These are phyloP conservation scores for Pleurotus giganteus DNA, from an alignment of 768 basidiomycete genomes.

Conservation along the genomic window DNA sequence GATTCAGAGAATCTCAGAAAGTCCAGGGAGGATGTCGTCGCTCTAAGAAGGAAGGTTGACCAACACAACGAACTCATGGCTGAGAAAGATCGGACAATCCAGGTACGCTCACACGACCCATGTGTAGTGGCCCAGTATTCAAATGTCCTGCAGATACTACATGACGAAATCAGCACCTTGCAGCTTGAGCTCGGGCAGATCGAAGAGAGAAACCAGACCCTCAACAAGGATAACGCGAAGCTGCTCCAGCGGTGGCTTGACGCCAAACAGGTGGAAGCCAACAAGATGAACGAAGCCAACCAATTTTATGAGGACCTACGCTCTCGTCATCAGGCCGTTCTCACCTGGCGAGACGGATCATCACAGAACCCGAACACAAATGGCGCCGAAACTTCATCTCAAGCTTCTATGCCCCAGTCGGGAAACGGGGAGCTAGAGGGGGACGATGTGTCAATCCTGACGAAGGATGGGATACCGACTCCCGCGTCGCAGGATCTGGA, in stretches of 20 bases:
- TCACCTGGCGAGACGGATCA: conserved; percentile 53
- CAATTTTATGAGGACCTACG: conserved; percentile 88
- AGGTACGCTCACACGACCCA: conserved; percentile 50
- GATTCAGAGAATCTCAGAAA: conserved; percentile 81
- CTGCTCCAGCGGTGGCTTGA: conserved; percentile 97
- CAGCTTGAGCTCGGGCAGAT: conserved; percentile 90
- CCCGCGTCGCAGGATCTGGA: conserved; percentile 66
- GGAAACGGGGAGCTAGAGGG: conserved; percentile 68
- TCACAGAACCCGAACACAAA: conserved; percentile 22
- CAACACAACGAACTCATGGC: conserved; percentile 83
- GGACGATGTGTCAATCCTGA: conserved; percentile 42
- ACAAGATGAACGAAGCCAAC: conserved; percentile 93
- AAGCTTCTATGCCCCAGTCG: conserved; percentile 43
- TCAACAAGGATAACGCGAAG: conserved; percentile 91
- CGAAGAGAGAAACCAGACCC: conserved; percentile 80
- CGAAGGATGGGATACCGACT: conserved; percentile 75
- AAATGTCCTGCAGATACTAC: conserved; percentile 61
- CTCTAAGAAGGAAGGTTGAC: conserved; percentile 72
- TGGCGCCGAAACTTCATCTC: conserved; percentile 27
- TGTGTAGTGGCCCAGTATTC: conserved; percentile 9
- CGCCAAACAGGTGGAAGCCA: conserved; percentile 88
- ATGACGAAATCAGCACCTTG: conserved; percentile 92
- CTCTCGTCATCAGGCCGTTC: conserved; percentile 61
- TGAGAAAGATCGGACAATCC: conserved; percentile 86
- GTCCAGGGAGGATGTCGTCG: conserved; percentile 69